Base-by-base conservation (phyloP, 805 yeast genomes). In the Hanseniaspora jakobsenii region DNA sequence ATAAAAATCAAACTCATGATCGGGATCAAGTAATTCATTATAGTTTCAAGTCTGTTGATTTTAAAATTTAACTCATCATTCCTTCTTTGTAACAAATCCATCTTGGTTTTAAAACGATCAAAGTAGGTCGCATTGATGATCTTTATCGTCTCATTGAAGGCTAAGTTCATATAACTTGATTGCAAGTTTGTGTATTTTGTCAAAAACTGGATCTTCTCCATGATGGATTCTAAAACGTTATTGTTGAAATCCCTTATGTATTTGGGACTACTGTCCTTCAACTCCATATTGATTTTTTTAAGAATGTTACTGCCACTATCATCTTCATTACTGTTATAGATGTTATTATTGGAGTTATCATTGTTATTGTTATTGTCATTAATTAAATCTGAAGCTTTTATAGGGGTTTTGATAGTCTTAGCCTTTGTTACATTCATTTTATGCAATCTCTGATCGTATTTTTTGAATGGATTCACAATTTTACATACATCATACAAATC, bases 141-240 rank as follows among this genome's bases (percentile, higher is more conserved):
- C 16, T 35, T 34, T 2, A 42, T 36, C 4, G 46, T 42, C 22
- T 42, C 46, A 23, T 42, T 42, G 13, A 42, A 42, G 3, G 46
- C 32, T 4, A 42, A 24, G 5, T 42, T 39, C 27, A 42, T 42
- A 13, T 34, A 42, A 18, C 27, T 42, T 4, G 46, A 42, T n/a
- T 42, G 46, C 2, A 42, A n/a, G 14, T 29, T 36, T 1, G 37
- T 26, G n/a, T 42, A 42, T 1, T 32, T 34, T 10, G 37, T 35
- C 24, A 42, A 8, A 21, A 42, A 35, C 9, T 34, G 23, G 12
- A 42, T 42, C n/a, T 42, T 42, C n/a, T 42, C 34, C 26, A 42
- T 10, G 2, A 42, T 42, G 2, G 39, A 35, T 28, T 42, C 46
- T 21, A 42, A 22, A 17, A 35, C 37, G 23, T 42, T 42, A 17